Evolutionary conservation across 768 basidiomycete species (phyloP), one percentile per base, ranked within the genome.

Genomic region (Pisolithus orientalis): DNA sequence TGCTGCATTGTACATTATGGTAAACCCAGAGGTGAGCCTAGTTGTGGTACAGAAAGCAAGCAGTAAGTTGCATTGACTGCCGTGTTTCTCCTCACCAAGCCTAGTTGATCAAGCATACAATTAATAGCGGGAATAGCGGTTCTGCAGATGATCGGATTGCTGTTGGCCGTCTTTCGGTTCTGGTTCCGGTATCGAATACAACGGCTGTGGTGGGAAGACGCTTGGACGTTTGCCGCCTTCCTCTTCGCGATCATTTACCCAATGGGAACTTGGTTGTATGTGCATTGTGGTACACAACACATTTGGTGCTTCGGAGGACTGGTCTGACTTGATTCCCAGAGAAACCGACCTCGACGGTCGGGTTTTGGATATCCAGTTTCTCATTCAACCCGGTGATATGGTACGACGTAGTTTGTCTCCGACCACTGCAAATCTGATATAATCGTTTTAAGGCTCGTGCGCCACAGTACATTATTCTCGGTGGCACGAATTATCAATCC

Each of bases 381-480:
- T 17, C 37, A 25, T 28, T 60, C 29, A 38, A 28, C 21, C 46
- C 40, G n/a, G 34, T 58, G 25, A 31, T 61, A 45, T 63, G 61
- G 61, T 65, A 51, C 53, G 55, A 5, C 24, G 37, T 24, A 14
- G 1, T 14, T 24, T n/a, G 38, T 29, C 14, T 27, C 27, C 44
- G 46, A 14, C 21, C 8, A 17, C 17, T 8, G 37, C 40, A 17
- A 25, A 44, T 24, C n/a, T 62, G 0, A 57, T 40, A n/a, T n/a
- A 7, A 39, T 21, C 48, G 1, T 9, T 39, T 31, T 8, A 50
- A 65, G 59, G 63, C 44, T 51, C 44, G 57, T 63, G 17, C 62
- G 62, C 27, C 50, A 56, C 56, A 64, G 60, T 39, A 52, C 60
- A 39, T 32, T 58, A 31, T 55, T 57, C 28, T 64, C 63, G 21